Percentiles rank a stretch among this genome's conserved stretches.
phyloP scores from a whole-genome alignment of 2,329 filamentous ascomycete species.

The Neurospora sp. region DNA sequence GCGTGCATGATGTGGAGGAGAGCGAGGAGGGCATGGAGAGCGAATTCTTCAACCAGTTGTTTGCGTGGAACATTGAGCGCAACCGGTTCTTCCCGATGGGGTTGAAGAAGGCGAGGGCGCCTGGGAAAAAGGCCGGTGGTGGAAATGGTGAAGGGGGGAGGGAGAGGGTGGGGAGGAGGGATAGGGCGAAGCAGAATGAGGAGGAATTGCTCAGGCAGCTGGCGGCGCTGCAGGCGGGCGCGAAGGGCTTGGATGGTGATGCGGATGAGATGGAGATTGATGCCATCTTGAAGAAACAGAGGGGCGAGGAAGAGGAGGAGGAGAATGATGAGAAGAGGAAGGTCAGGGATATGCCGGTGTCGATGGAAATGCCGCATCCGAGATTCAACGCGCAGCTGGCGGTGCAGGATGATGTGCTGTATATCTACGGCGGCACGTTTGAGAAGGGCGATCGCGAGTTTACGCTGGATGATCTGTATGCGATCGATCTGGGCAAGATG shows the following conservation, averaged over 20 bases:
- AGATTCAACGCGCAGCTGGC: slow-evolving; percentile 87
- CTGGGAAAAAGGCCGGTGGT: slow-evolving; percentile 46
- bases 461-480: slow-evolving; percentile 91
- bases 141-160: slow-evolving; percentile 24
- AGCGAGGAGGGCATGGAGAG: slow-evolving; percentile 93
- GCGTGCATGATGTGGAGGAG: slow-evolving; percentile 85
- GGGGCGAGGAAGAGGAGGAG: slow-evolving; percentile 38
- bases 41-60: slow-evolving; percentile 90
- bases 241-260: slow-evolving; percentile 36
- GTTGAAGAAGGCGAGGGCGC: slow-evolving; percentile 62
- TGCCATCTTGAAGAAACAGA: slow-evolving; percentile 17
- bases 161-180: slow-evolving; percentile 50
- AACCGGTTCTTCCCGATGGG: slow-evolving; percentile 86
- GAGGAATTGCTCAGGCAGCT: slow-evolving; percentile 83
- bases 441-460: slow-evolving; percentile 93
- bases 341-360: slow-evolving; percentile 52
- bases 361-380: slow-evolving; percentile 76
- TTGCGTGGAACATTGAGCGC: slow-evolving; percentile 88
- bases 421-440: slow-evolving; percentile 90
- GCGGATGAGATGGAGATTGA: slow-evolving; percentile 33
- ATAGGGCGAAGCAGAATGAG: slow-evolving; percentile 80
- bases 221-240: slow-evolving; percentile 71
- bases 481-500: slow-evolving; percentile 86
- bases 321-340: slow-evolving; percentile 46
- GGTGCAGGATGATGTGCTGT: slow-evolving; percentile 85